Base-by-base conservation (phyloP, 2,329 filamentous ascomycete species). In the Cryphonectria parasitica region DNA sequence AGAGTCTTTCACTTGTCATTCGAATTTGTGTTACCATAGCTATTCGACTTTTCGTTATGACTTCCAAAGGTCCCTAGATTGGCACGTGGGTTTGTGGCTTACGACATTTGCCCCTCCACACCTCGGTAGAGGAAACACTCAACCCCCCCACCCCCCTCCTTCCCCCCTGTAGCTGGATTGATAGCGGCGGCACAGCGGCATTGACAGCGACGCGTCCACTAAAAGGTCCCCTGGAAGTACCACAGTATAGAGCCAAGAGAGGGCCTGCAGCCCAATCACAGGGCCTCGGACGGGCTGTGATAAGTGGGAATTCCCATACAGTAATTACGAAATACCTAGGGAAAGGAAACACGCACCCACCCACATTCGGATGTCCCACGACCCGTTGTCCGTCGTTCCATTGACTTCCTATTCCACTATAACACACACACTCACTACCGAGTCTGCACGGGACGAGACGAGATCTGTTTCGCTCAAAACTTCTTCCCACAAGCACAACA, bases 71-170 rank as follows among this genome's bases (percentile, higher is more conserved):
- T 22, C 19, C 43, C 43, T 10, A 8, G 43, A 22, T 22, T 49
- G 43, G 43, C 43, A 22, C 43, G 25, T 31, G 52, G n/a, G 52
- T 13, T 39, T 10, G 36, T 56, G 54, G 54, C 54, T 58, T 28
- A 58, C 54, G 54, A 58, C 54, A 31, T 39, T 58, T 61, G 58
- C 58, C 58, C 58, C 58, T 61, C 58, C 58, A 61, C 58, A 61
- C 58, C 58, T 58, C 52, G 52, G 52, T 19, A 58, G 5, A n/a
- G 15, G 15, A 7, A 61, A 36, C 10, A 3, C 34, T 39, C 36
- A 11, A 11, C 10, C 36, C 19, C 28, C 31, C 58, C 19, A 6
- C 31, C 3, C 13, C 52, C 52, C n/a, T 15, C 17, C 3, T 22
- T 17, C 11, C 19, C 19, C 45, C 45, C 45, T 49, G 45, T 49